phyloP scores from a whole-genome alignment of 306 rosid genomes.

The Myrica gale region DNA sequence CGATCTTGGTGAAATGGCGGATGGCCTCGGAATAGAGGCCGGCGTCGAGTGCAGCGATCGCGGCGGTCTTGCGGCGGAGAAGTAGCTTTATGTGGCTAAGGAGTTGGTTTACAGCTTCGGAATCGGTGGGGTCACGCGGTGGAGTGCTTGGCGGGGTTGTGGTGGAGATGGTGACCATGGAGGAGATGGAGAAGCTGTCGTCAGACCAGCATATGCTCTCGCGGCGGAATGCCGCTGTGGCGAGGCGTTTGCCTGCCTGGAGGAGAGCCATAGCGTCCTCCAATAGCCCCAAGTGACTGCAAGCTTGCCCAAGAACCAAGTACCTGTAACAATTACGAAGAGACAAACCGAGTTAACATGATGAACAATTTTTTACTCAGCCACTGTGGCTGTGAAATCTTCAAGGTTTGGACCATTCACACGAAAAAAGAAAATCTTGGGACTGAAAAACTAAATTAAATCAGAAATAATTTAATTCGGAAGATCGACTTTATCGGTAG shows the following conservation, averaged over 20 bases:
- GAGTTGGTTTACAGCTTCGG: constrained; percentile 57
- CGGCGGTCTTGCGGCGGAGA: constrained; percentile 76
- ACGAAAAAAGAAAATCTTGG: not conserved
- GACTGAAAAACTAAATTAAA: no score
- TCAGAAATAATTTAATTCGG: not conserved
- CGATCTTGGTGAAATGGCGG: constrained; percentile 83
- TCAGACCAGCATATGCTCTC: constrained; percentile 87
- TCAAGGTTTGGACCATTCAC: not conserved
- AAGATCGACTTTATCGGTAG: not conserved
- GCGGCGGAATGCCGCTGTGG: constrained; percentile 85
- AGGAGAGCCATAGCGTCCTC: constrained; percentile 98
- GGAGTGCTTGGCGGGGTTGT: constrained; percentile 49
- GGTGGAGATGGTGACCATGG: constrained; percentile 24
- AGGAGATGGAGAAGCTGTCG: constrained; percentile 66
- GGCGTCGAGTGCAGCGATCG: constrained; percentile 82
- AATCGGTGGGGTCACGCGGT: constrained; percentile 43
- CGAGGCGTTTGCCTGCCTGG: constrained; percentile 88
- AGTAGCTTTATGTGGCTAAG: constrained; percentile 83
- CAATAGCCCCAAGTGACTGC: constrained; percentile 87
- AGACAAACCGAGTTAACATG: not conserved
- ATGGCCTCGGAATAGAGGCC: constrained; percentile 84
- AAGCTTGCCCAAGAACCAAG: constrained; percentile 84
- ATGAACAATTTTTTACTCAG: no score
- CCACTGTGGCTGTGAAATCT: no score
- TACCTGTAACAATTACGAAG: constrained; percentile 44